Evolutionary conservation across 176 grass and related monocot genomes (phyloP), one percentile per base, ranked within the genome.

Genomic region (Raddia guianensis): DNA sequence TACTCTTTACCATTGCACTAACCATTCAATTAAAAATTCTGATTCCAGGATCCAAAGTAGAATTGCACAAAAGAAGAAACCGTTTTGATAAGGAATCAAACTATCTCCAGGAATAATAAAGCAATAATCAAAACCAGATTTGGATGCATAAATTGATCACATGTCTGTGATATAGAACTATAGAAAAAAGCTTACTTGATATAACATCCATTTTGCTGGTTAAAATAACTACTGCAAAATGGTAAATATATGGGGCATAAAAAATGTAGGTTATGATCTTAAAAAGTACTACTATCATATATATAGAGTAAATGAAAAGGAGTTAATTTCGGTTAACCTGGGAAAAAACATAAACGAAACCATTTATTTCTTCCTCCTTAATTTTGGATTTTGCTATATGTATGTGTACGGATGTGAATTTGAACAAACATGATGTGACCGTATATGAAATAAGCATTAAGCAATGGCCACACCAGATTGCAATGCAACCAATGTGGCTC

Each of bases 41-140:
- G 14, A 15, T 7, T 57, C 69, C 27, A 40, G 16, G 73, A 37
- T 47, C 9, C 12, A 54, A 68, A 11, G 18, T 68, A 45, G 10
- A 75, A 37, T 61, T 16, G 42, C 64, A 84, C 16, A 13, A 34
- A 46, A 72, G 3, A 62, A 56, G 16, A 76, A 56, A 15, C 3
- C 5, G 16, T 37, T 71, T 52, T 49, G 77, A 72, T 40, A 77
- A 43, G 37, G 12, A 77, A 76, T 52, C 20, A 14, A 27, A 57
- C 8, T 64, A 2, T 55, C 48, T 49, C 70, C 7, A 21, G 35
- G 18, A 63, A 76, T 5, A 52, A 63, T 5, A 70, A 54, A 70
- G 43, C 7, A 13, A 32, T 65, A 7, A 66, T 12, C n/a, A 46
- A 55, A 65, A 74, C 15, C 42, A 66, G 45, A 18, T 5, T 52